Conservation (phyloP, 768 basidiomycete species). For the Amanita polypyramis region DNA sequence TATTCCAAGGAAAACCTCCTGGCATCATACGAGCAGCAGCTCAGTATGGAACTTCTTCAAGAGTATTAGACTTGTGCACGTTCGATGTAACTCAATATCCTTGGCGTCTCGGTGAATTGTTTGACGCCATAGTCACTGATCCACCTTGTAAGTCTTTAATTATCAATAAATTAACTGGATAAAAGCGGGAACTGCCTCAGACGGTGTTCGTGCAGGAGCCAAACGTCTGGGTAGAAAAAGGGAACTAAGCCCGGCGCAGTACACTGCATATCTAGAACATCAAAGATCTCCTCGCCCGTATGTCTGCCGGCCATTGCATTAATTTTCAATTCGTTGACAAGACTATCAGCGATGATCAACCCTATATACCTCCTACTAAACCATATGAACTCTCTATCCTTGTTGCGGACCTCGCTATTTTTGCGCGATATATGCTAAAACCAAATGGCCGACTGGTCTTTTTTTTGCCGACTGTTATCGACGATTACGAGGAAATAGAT, state of each 20-base stretch:
- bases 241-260: constrained; percentile 27
- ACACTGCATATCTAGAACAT: constrained; percentile 26
- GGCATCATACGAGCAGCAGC: constrained; percentile 74
- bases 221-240: constrained; percentile 70
- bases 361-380: constrained; percentile 82
- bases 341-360: constrained; percentile 32
- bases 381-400: constrained; percentile 89
- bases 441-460: constrained; percentile 88
- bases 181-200: constrained; percentile 25
- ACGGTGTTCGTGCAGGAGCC: constrained; percentile 86
- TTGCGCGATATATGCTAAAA: constrained; percentile 76
- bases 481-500: constrained; percentile 86
- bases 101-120: constrained; percentile 79
- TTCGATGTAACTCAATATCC: constrained; percentile 91
- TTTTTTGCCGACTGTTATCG: constrained; percentile 88
- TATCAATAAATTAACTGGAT: background rate
- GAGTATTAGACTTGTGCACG: constrained; percentile 77
- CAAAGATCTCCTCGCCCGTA: constrained; percentile 32
- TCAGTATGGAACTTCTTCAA: constrained; percentile 69
- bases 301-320: constrained; percentile 15
- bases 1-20: constrained; percentile 30
- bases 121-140: constrained; percentile 93
- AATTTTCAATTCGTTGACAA: background rate
- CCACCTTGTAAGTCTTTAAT: constrained; percentile 65
- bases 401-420: constrained; percentile 67